These are phyloP conservation scores for Mycena polygramma DNA, from an alignment of 768 basidiomycete species.

Conservation along the genomic window DNA sequence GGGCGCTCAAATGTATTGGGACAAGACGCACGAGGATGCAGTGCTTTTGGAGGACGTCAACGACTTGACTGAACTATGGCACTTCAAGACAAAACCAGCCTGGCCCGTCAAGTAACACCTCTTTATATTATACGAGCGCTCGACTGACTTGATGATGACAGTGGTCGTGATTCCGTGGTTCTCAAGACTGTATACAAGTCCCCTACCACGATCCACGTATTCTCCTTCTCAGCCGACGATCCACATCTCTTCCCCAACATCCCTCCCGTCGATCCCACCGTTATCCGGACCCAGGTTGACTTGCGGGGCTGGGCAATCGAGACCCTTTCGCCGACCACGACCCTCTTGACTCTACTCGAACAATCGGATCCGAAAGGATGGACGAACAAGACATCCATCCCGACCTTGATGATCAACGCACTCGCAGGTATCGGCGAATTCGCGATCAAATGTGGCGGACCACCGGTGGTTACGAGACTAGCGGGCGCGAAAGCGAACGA, in stretches of 20 bases:
- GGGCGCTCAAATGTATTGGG: slow-evolving; percentile 88
- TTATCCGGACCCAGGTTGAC: slow-evolving; percentile 96
- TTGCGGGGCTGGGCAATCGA: slow-evolving; percentile 99
- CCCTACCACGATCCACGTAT: slow-evolving; percentile 93
- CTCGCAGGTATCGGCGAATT: slow-evolving; percentile 96
- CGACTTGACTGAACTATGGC: slow-evolving; percentile 93
- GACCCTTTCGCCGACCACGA: slow-evolving; percentile 93
- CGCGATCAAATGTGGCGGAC: slow-evolving; percentile 94
- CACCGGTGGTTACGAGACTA: slow-evolving; percentile 90
- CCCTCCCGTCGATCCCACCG: slow-evolving; percentile 75
- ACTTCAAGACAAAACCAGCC: slow-evolving; percentile 89
- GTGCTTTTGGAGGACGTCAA: slow-evolving; percentile 89
- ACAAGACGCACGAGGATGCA: slow-evolving; percentile 89
- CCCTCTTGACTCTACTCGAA: slow-evolving; percentile 91
- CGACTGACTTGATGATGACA: slow-evolving; percentile 48
- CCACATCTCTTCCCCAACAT: slow-evolving; percentile 85
- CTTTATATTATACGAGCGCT: slow-evolving; percentile 10
- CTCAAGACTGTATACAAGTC: slow-evolving; percentile 98
- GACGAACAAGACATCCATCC: slow-evolving; percentile 95
- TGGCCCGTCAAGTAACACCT: slow-evolving; percentile 88
- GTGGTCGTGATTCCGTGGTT: slow-evolving; percentile 91
- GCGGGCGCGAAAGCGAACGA: slow-evolving; percentile 81
- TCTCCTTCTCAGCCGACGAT: slow-evolving; percentile 95
- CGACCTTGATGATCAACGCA: slow-evolving; percentile 91
- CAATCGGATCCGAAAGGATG: slow-evolving; percentile 98